These are phyloP conservation scores for Penicillium polonicum DNA, from an alignment of 2,329 filamentous ascomycete genomes.

Conservation along the genomic window DNA sequence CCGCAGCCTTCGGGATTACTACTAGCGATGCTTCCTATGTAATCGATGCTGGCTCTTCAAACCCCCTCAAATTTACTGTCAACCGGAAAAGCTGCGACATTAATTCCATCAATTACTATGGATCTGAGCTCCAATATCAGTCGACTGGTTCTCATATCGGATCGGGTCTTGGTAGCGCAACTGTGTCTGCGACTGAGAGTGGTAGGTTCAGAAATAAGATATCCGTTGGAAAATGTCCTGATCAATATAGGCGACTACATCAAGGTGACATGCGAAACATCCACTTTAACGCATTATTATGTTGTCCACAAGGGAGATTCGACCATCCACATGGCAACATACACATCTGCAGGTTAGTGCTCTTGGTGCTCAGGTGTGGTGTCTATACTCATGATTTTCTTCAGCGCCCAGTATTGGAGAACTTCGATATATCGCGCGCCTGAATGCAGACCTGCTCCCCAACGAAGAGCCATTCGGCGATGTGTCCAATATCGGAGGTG, in stretches of 20 bases:
- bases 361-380: slow-evolving; percentile 2
- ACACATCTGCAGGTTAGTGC: slow-evolving; percentile 52
- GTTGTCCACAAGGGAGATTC: slow-evolving; percentile 61
- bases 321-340: slow-evolving; percentile 61
- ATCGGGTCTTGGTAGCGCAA: slow-evolving; percentile 59
- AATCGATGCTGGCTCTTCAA: slow-evolving; percentile 51
- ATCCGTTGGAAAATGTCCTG: neutral
- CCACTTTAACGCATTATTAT: slow-evolving; percentile 64
- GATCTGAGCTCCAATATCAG: slow-evolving; percentile 58
- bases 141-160: slow-evolving; percentile 56
- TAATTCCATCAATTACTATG: slow-evolving; percentile 61
- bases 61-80: slow-evolving; percentile 54
- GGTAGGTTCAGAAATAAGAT: slow-evolving; percentile 17
- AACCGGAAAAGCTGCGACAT: slow-evolving; percentile 60
- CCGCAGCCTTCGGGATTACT: slow-evolving; percentile 32
- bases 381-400: neutral
- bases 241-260: slow-evolving; percentile 47
- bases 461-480: slow-evolving; percentile 55
- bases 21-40: slow-evolving; percentile 35
- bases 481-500: slow-evolving; percentile 56
- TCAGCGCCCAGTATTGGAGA: slow-evolving; percentile 57
- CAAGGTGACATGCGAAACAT: slow-evolving; percentile 61
- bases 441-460: slow-evolving; percentile 53
- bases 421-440: slow-evolving; percentile 63
- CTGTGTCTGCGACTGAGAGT: slow-evolving; percentile 50